Evolutionary conservation across 139 green algal species (phyloP), one percentile per base, ranked within the genome.

Genomic region (Tetraselmis chui): DNA sequence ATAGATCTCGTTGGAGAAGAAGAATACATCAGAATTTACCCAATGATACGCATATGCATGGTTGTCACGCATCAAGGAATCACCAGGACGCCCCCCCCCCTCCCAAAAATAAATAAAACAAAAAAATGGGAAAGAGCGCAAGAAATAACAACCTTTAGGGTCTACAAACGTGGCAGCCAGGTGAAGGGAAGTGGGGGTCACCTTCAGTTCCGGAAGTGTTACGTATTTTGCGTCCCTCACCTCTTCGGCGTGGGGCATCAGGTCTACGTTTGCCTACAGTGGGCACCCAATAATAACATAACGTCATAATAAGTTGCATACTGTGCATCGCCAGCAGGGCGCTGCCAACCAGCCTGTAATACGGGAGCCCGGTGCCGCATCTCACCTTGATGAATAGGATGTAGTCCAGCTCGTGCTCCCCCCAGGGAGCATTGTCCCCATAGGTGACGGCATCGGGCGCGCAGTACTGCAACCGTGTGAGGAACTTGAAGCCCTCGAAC

Each of bases 381-480:
- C n/a, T n/a, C 58, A 59, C 59, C 81, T 84, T 83, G 28, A 84
- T 78, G 77, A 99, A 93, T 1, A 99, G 86, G 32, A 98, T 93
- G 90, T 98, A 98, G 84, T 99, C 96, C n/a, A 99, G 91, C 86
- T 98, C 94, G 80, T 98, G 94, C 88, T 99, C 96, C 5, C 89
- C 89, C 89, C 88, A 92, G 32, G 23, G 23, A 75, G 23, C 23
- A 23, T 75, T 23, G 23, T 23, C 59, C 2, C 88, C 90, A 31
- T 89, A 82, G 0, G 88, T 92, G 81, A 89, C 80, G 23, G 81
- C 88, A 84, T 98, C 94, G 0, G 87, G 83, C 0, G 94, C 94
- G 83, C 96, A 97, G 90, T 99, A 99, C 83, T 98, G 95, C 74
- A 99, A 89, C 2, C 95, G 88, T 2, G 93, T 97, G 25, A 99